A percentile compares a stretch with the other conserved stretches of the same genome.
phyloP scores from a whole-genome alignment of 768 basidiomycete genomes.

The Kwoniella botswanensis region DNA sequence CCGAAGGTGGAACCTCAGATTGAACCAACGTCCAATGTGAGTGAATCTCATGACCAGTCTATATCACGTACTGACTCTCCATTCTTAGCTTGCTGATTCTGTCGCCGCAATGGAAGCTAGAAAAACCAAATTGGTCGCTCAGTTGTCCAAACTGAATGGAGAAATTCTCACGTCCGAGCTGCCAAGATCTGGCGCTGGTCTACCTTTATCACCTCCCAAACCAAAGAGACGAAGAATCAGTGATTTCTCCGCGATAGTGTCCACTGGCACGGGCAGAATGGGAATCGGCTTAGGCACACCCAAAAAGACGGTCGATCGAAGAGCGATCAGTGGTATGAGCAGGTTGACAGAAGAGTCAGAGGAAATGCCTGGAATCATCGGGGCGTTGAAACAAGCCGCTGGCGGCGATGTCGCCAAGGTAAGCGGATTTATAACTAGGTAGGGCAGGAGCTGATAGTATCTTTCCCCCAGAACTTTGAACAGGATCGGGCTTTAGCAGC shows the following conservation, averaged over 20 bases:
- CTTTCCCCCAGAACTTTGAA: slow-evolving; percentile 35
- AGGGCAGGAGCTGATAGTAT: neutral
- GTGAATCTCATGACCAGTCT: neutral
- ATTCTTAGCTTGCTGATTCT: slow-evolving; percentile 46
- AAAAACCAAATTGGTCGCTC: slow-evolving; percentile 40
- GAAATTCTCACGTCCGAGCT: slow-evolving; percentile 52
- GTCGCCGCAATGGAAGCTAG: slow-evolving; percentile 54
- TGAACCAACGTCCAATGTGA: slow-evolving; percentile 17
- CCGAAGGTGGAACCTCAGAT: neutral
- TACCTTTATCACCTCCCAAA: slow-evolving; percentile 30
- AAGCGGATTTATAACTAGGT: neutral
- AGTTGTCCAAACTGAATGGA: slow-evolving; percentile 54
- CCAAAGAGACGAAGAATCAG: slow-evolving; percentile 55
- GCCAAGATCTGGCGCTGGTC: slow-evolving; percentile 33
- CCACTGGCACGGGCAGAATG: slow-evolving; percentile 19
- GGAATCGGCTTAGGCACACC: slow-evolving; percentile 42
- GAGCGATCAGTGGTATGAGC: slow-evolving; percentile 52
- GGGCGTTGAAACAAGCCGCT: slow-evolving; percentile 19
- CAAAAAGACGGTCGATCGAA: slow-evolving; percentile 27
- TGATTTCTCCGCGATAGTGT: slow-evolving; percentile 40
- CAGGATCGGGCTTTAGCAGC: slow-evolving; percentile 39
- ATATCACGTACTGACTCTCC: neutral
- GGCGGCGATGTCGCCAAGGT: slow-evolving; percentile 17
- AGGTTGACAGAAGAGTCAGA: slow-evolving; percentile 41
- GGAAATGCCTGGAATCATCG: slow-evolving; percentile 28